Base-by-base conservation (phyloP, 768 basidiomycete genomes). In the Kwoniella europaea region DNA sequence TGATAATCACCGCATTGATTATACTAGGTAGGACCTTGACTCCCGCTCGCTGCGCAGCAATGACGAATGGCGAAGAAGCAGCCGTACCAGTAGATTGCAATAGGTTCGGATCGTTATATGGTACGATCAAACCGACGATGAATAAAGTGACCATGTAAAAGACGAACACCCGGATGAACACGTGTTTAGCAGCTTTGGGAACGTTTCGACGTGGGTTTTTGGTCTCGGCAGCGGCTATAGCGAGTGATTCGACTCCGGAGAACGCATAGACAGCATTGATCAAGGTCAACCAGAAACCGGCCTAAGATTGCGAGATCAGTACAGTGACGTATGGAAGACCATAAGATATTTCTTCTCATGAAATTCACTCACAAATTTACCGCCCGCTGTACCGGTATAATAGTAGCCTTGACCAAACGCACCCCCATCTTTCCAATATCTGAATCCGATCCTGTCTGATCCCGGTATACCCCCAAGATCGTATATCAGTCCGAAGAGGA, bases 61-160 rank as follows among this genome's bases (percentile, higher is more conserved):
- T 63, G 62, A 74, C 71, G 27, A 69, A 78, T 27, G 76, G 76
- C n/a, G 78, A 81, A 10, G 74, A 74, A 16, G 71, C 69, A 5
- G 81, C 82, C 15, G 71, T 81, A 13, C 79, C 76, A 1, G 67
- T 60, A 10, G 43, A 43, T 4, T 27, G 29, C 22, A 50, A 44
- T 6, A 68, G 50, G n/a, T 54, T 53, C 10, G 42, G n/a, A 24
- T 68, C 75, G 76, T 89, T 85, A 73, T 87, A 91, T 1, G 91
- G 88, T 55, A 94, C 91, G 52, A 93, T 86, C 89, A 94, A 89
- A 69, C 92, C 91, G 50, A 78, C 66, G 46, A 78, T 88, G 67
- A 92, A 78, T 68, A 91, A 86, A 42, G 90, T 91, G 59, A 91
- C 85, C 71, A 92, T 86, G 88, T 92, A 93, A 87, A 93, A 93